Conservation (phyloP, 768 basidiomycete species). For the Melanogaster broomeanus region DNA sequence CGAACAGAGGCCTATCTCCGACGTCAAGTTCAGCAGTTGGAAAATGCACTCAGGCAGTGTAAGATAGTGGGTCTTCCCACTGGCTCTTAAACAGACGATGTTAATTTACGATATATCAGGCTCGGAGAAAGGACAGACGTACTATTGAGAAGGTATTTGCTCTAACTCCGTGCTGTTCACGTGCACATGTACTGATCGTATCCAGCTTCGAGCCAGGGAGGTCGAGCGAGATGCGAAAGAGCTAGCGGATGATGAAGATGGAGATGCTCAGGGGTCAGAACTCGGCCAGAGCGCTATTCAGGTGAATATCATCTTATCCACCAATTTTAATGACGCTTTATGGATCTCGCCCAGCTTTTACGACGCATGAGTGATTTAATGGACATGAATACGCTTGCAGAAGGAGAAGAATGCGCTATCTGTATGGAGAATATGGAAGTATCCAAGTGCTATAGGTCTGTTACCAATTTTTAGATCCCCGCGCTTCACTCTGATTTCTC, state of each 20-base stretch:
- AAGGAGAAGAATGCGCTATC: conserved; percentile 20
- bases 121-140: conserved; percentile 10
- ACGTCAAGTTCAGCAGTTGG: conserved; percentile 11
- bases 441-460: conserved; percentile 21
- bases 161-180: not conserved
- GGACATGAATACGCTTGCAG: conserved; percentile 22
- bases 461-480: not conserved
- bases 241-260: conserved; percentile 3
- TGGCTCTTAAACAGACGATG: not conserved
- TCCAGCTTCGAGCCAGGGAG: conserved; percentile 17
- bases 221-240: conserved; percentile 14
- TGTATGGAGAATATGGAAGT: conserved; percentile 18
- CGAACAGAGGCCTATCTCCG: not conserved
- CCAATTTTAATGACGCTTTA: not conserved
- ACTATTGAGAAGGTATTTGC: conserved; percentile 15
- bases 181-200: not conserved
- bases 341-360: conserved; percentile 10
- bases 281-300: conserved; percentile 9
- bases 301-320: not conserved
- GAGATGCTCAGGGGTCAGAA: not conserved
- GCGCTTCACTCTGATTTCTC: not conserved
- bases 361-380: conserved; percentile 15
- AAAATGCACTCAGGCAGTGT: conserved; percentile 3
- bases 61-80: conserved; percentile 4
- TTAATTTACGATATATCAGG: conserved; percentile 4